Percentiles rank a stretch among this genome's conserved stretches.
phyloP scores from a whole-genome alignment of 2,329 filamentous ascomycete genomes.

The Davidsoniella neocaledoniae region DNA sequence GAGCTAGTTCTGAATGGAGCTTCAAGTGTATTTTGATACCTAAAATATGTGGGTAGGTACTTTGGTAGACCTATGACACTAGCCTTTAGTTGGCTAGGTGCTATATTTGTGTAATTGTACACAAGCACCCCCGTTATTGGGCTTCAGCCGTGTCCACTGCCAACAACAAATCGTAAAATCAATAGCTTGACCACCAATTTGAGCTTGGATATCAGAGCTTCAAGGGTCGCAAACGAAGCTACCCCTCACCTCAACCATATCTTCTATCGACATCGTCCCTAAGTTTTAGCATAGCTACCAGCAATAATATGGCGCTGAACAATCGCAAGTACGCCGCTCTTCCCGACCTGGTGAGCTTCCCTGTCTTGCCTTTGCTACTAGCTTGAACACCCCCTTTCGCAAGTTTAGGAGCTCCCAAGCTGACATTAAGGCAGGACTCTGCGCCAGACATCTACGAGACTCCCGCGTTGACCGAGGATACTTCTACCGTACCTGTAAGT shows the following conservation, averaged over 20 bases:
- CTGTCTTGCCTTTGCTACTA: slow-evolving; percentile 12
- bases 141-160: too few species aligned
- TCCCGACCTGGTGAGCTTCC: slow-evolving; percentile 50
- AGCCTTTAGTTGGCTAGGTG: too few species aligned
- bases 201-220: slow-evolving; percentile 1
- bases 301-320: slow-evolving; percentile 47
- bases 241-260: background rate
- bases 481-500: slow-evolving; percentile 64
- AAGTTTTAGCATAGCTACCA: background rate
- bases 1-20: too few species aligned
- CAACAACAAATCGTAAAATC: too few species aligned
- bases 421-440: slow-evolving; percentile 45
- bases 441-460: slow-evolving; percentile 96
- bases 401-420: slow-evolving; percentile 14
- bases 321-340: slow-evolving; percentile 70
- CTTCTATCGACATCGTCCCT: background rate
- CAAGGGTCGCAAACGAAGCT: background rate
- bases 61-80: too few species aligned
- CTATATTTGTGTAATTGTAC: too few species aligned
- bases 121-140: too few species aligned
- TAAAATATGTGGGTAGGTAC: too few species aligned
- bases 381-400: slow-evolving; percentile 1
- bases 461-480: slow-evolving; percentile 78
- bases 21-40: too few species aligned
- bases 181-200: too few species aligned